phyloP scores from a whole-genome alignment of 768 basidiomycete genomes.

The Podaxis sp. region DNA sequence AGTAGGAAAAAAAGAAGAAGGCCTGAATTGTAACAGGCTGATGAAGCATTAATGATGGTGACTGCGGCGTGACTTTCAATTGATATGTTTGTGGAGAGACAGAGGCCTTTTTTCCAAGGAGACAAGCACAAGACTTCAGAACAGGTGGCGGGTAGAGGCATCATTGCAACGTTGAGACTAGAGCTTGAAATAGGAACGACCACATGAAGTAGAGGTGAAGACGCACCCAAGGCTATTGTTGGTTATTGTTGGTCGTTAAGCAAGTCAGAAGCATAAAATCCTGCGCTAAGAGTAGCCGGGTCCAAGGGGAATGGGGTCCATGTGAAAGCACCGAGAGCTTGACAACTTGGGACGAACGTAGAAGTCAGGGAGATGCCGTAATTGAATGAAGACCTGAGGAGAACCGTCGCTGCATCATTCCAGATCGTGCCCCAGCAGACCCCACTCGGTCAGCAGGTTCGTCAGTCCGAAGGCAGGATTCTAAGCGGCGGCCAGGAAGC shows the following conservation, averaged over 20 bases:
- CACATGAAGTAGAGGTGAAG: neutral
- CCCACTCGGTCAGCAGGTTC: no score
- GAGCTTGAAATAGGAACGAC: neutral
- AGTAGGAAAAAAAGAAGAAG: neutral
- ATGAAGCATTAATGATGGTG: neutral
- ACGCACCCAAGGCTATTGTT: neutral
- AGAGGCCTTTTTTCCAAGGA: neutral
- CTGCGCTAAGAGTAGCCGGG: neutral
- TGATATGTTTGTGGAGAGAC: neutral
- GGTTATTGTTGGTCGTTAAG: neutral
- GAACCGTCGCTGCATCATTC: neutral
- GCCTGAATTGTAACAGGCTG: neutral
- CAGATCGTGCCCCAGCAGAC: no score
- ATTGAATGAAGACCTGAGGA: neutral
- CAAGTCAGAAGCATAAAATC: neutral
- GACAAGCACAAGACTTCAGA: neutral
- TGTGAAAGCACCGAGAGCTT: neutral
- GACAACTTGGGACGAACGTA: neutral
- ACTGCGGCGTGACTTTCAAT: neutral
- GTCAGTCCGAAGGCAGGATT: no score
- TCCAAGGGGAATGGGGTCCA: neutral
- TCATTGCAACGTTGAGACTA: neutral
- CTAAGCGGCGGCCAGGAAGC: no score
- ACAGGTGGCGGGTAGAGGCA: neutral
- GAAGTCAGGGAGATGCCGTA: neutral